phyloP scores from a whole-genome alignment of 1,284 basidiomycete genomes.

The Dichomitus squalens region DNA sequence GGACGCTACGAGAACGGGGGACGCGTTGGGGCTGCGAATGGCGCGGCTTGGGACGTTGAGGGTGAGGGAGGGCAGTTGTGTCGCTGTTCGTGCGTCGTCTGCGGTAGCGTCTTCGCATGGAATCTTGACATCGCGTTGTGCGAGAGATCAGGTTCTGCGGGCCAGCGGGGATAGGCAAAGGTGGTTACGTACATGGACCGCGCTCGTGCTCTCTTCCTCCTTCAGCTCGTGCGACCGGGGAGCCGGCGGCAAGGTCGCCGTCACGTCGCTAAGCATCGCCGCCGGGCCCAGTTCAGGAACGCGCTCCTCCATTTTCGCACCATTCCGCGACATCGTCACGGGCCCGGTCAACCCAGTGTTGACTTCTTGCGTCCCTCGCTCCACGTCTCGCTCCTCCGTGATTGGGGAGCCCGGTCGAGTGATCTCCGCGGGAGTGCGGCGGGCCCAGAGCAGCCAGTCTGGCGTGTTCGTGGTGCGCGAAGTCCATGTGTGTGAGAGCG shows the following conservation, averaged over 20 bases:
- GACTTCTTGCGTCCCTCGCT: slow-evolving; percentile 14
- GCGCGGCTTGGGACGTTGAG: too few species aligned
- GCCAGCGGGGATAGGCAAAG: too few species aligned
- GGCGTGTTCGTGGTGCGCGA: slow-evolving; percentile 32
- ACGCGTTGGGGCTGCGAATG: too few species aligned
- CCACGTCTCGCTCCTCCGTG: slow-evolving; percentile 9
- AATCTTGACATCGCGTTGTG: too few species aligned
- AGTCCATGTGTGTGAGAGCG: slow-evolving; percentile 35
- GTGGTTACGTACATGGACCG: too few species aligned
- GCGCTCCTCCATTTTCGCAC: background rate
- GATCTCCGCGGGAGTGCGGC: slow-evolving; percentile 30
- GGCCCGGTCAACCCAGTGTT: background rate
- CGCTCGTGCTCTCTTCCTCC: too few species aligned
- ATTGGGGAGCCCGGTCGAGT: slow-evolving; percentile 11
- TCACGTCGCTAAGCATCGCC: slow-evolving; percentile 18
- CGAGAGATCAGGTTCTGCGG: too few species aligned
- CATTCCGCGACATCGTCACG: background rate
- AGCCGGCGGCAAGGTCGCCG: background rate
- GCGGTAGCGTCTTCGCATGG: too few species aligned
- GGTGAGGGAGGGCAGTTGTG: too few species aligned
- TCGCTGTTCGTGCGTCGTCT: too few species aligned
- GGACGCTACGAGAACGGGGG: too few species aligned
- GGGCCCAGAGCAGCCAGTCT: slow-evolving; percentile 53
- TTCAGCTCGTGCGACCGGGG: too few species aligned
- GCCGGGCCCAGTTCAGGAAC: slow-evolving; percentile 17